These are phyloP conservation scores for Coemansia sp. DNA, from an alignment of 192 early-diverging fungal genomes.

Conservation along the genomic window DNA sequence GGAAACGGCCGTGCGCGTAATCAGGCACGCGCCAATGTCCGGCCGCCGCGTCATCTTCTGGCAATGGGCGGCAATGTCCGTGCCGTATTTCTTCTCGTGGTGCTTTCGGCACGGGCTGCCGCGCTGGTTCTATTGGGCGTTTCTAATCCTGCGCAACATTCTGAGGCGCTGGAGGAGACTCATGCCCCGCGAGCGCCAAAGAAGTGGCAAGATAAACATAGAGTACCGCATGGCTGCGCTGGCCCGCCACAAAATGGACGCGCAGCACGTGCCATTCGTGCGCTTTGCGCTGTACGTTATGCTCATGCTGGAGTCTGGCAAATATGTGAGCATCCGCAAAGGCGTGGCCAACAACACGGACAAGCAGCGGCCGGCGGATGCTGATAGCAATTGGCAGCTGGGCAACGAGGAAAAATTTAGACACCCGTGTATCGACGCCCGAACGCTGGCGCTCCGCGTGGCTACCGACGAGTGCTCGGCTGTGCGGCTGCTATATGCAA, in stretches of 20 bases:
- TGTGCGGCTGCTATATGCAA: slow-evolving; percentile 15
- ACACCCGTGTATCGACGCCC: neutral
- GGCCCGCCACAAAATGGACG: slow-evolving; percentile 14
- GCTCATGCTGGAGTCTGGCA: neutral
- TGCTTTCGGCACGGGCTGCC: neutral
- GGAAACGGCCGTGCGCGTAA: neutral
- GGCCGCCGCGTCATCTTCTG: slow-evolving; percentile 21
- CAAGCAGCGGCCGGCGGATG: neutral
- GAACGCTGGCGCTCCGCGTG: neutral
- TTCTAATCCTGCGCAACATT: neutral
- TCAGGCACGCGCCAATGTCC: slow-evolving; percentile 11
- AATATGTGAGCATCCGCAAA: slow-evolving; percentile 5
- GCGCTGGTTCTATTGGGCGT: neutral
- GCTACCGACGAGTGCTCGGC: slow-evolving; percentile 31
- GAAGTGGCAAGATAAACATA: neutral
- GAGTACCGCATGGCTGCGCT: slow-evolving; percentile 26
- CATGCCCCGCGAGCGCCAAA: neutral
- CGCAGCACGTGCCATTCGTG: slow-evolving; percentile 19
- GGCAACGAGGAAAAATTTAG: neutral
- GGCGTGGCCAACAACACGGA: neutral
- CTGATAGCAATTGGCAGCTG: neutral
- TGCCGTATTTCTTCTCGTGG: slow-evolving; percentile 1
- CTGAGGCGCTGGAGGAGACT: neutral
- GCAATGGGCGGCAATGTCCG: slow-evolving; percentile 16
- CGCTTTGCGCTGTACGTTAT: slow-evolving; percentile 27